These are phyloP conservation scores for Calonectria montana DNA, from an alignment of 2,329 filamentous ascomycete genomes.

Conservation along the genomic window DNA sequence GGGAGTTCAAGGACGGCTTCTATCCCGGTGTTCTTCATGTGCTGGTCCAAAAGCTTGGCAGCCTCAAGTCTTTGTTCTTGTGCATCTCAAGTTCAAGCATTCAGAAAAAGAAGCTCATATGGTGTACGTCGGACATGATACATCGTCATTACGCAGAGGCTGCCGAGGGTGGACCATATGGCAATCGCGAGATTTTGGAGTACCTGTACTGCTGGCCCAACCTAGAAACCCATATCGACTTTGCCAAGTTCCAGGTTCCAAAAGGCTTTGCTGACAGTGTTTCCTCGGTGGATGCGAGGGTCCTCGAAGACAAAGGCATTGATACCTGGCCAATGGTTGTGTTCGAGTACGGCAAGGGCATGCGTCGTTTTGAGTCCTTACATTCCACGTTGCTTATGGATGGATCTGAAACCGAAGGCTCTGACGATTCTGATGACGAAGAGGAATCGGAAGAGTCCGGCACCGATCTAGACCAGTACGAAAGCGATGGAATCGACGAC, in stretches of 20 bases:
- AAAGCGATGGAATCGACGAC: conserved; percentile 55
- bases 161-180: too few species aligned
- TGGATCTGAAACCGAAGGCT: conserved; percentile 29
- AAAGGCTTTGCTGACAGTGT: conserved; percentile 17
- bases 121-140: conserved; percentile 47
- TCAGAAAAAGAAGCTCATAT: conserved; percentile 35
- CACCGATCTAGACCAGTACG: conserved; percentile 46
- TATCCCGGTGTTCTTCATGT: not conserved
- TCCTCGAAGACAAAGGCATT: conserved; percentile 27
- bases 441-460: conserved; percentile 31
- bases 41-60: conserved; percentile 32
- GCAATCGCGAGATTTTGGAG: conserved; percentile 35
- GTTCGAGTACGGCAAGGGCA: conserved; percentile 38
- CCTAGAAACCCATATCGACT: conserved; percentile 42
- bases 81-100: conserved; percentile 9
- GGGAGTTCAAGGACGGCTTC: conserved; percentile 2
- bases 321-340: conserved; percentile 46
- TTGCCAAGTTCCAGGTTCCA: conserved; percentile 41
- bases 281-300: not conserved
- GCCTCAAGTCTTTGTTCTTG: conserved; percentile 44
- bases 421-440: conserved; percentile 27
- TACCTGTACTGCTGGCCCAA: conserved; percentile 50
- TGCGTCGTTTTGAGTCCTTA: conserved; percentile 33
- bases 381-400: conserved; percentile 21
- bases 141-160: conserved; percentile 42